Percentiles rank a stretch among this genome's conserved stretches.
Evolutionary conservation across 306 rosid genomes (phyloP).

Genomic region (Cucumis melo): DNA sequence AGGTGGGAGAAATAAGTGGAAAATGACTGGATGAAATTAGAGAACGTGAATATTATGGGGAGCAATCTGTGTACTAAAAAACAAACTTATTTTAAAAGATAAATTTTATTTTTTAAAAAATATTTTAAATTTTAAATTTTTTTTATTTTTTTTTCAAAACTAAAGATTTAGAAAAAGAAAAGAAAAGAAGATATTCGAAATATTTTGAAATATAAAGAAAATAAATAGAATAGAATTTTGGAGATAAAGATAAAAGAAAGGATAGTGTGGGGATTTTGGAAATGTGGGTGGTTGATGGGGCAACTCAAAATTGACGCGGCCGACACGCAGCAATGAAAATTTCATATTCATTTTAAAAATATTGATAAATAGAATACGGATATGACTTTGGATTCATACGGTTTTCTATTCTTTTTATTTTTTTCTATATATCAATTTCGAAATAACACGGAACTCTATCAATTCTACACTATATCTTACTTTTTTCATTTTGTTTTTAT

Average conservation of each 20-base stretch:
- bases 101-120: no score
- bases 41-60: constrained; percentile 47
- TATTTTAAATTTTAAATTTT: no score
- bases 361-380: background rate
- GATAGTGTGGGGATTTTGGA: background rate
- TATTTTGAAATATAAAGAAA: no score
- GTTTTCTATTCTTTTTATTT: background rate
- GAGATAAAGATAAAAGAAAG: no score
- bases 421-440: background rate
- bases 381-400: background rate
- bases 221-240: no score
- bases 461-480: background rate
- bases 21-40: constrained; percentile 16
- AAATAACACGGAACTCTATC: background rate
- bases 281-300: constrained; percentile 5
- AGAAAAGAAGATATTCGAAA: no score
- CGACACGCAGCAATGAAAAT: background rate
- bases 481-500: background rate
- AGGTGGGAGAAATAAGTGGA: background rate
- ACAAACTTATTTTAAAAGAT: no score
- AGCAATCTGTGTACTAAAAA: background rate
- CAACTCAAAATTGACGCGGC: constrained; percentile 1
- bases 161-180: no score
- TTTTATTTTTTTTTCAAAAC: no score
- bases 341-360: background rate